These are phyloP conservation scores for Colletotrichum camelliae DNA, from an alignment of 2,329 filamentous ascomycete species.

Conservation along the genomic window DNA sequence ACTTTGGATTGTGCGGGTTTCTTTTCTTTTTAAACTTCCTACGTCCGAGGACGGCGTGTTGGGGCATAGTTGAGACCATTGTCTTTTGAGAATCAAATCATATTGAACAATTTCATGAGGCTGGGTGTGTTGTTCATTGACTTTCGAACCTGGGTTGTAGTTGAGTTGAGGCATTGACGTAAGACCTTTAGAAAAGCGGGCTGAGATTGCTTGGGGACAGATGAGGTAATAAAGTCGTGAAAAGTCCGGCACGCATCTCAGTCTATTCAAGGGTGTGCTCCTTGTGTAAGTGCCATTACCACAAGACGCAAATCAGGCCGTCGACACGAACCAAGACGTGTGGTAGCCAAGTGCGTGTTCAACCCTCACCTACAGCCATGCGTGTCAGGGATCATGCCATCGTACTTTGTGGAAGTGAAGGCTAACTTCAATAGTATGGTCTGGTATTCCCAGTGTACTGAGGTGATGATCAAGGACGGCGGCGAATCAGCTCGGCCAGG, in stretches of 20 bases:
- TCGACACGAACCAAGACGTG: no score
- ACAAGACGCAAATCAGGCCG: background rate
- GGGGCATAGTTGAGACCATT: background rate
- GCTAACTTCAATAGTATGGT: background rate
- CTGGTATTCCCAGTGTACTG: background rate
- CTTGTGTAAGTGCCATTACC: background rate
- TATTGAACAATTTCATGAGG: background rate
- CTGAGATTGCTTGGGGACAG: background rate
- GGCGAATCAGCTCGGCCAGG: background rate
- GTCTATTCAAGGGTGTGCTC: background rate
- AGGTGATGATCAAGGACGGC: background rate
- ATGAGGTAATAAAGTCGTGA: background rate
- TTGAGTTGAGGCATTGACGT: background rate
- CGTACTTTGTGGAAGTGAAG: background rate
- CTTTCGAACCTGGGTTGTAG: background rate
- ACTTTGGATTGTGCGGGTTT: background rate
- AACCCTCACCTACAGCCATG: background rate
- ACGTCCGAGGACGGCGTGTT: background rate
- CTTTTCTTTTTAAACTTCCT: background rate
- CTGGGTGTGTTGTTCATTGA: background rate
- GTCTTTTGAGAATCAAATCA: background rate
- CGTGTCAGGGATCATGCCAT: background rate
- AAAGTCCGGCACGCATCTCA: background rate
- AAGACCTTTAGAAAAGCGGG: background rate
- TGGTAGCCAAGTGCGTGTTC: background rate